These are phyloP conservation scores for Teratosphaeria zuluensis DNA, from an alignment of 2,329 filamentous ascomycete species.

Conservation along the genomic window DNA sequence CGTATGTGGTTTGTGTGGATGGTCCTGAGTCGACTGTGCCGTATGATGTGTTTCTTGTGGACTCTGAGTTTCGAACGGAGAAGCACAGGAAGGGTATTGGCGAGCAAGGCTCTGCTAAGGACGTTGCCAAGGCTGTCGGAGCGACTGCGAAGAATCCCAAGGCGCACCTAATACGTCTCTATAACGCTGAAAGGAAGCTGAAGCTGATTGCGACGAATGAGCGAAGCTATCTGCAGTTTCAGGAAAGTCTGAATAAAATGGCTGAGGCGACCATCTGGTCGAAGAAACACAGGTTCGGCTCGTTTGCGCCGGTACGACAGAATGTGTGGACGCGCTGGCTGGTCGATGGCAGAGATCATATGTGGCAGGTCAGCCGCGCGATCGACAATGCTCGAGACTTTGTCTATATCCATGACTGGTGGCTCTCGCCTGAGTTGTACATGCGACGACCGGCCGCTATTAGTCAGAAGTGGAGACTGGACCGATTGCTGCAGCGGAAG, in stretches of 20 bases:
- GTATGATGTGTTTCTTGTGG: constrained; percentile 96
- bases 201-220: constrained; percentile 88
- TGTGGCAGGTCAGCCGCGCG: constrained; percentile 97
- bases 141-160: constrained; percentile 42
- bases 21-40: constrained; percentile 98
- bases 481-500: constrained; percentile 85
- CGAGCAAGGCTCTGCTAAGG: constrained; percentile 48
- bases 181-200: constrained; percentile 84
- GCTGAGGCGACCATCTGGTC: constrained; percentile 73
- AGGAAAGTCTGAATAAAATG: constrained; percentile 87
- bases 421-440: constrained; percentile 93
- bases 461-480: constrained; percentile 94
- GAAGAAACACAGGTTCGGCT: constrained; percentile 74
- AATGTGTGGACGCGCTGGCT: constrained; percentile 92
- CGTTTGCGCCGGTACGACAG: constrained; percentile 81
- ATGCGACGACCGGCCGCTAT: constrained; percentile 88
- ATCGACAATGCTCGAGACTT: constrained; percentile 97
- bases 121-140: constrained; percentile 48
- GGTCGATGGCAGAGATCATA: constrained; percentile 92
- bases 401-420: constrained; percentile 99
- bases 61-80: constrained; percentile 74
- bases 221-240: constrained; percentile 79
- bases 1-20: constrained; percentile 96
- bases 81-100: constrained; percentile 49
- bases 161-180: constrained; percentile 79